phyloP scores from a whole-genome alignment of 2,329 filamentous ascomycete species.

The Verticillium longisporum region DNA sequence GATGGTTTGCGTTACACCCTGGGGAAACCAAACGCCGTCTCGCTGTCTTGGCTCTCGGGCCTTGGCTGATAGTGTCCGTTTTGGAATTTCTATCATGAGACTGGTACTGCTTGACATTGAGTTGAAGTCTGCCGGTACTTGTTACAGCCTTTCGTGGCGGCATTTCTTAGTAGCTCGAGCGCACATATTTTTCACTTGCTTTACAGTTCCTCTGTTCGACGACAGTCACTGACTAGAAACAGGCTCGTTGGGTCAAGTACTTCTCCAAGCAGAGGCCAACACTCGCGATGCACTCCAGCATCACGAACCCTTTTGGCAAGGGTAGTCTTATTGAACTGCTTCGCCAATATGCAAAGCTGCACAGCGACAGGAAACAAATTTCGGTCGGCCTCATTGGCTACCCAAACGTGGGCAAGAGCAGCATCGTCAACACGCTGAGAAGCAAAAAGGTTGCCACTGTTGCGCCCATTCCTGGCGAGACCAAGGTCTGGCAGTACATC shows the following conservation, averaged over 20 bases:
- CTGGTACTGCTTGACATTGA: constrained; percentile 83
- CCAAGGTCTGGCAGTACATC: constrained; percentile 97
- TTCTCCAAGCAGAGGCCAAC: constrained; percentile 91
- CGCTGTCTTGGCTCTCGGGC: constrained; percentile 60
- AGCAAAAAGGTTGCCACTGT: constrained; percentile 93
- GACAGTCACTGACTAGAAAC: constrained; percentile 20
- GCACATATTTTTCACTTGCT: constrained; percentile 46
- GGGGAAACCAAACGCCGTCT: constrained; percentile 83
- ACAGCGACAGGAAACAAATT: constrained; percentile 88
- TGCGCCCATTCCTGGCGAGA: constrained; percentile 92
- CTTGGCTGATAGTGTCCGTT: constrained; percentile 74
- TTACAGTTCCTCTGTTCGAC: constrained; percentile 4
- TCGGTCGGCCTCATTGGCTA: constrained; percentile 73
- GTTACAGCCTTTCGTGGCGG: constrained; percentile 47
- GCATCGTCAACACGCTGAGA: constrained; percentile 91
- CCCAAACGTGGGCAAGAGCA: constrained; percentile 93
- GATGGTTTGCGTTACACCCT: constrained; percentile 96
- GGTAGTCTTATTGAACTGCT: constrained; percentile 88
- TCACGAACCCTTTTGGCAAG: constrained; percentile 96
- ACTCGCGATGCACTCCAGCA: constrained; percentile 86
- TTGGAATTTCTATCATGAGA: constrained; percentile 75
- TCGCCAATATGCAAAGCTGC: constrained; percentile 84
- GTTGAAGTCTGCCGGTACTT: constrained; percentile 81
- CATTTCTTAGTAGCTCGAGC: constrained; percentile 97
- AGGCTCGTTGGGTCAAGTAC: constrained; percentile 89